Base-by-base conservation (phyloP, 306 rosid species). In the Inga oerstediana region DNA sequence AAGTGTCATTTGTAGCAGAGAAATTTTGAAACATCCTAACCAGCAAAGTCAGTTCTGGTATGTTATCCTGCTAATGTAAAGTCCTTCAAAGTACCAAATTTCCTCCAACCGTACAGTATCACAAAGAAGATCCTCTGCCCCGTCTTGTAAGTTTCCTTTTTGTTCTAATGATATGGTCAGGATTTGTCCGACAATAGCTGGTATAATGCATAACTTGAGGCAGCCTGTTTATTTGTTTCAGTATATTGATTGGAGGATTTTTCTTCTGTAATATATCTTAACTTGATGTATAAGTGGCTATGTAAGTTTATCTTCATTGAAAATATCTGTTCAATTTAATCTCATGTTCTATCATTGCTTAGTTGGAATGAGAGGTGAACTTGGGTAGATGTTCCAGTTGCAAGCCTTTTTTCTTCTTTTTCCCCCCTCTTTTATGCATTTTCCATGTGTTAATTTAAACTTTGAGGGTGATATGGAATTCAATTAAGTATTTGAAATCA, bases 61-160 rank as follows among this genome's bases (percentile, higher is more conserved):
- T 64, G 34, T 56, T 48, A 41, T 51, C 73, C 78, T 74, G 62
- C 74, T 20, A 67, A 46, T 73, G 81, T 68, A 81, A 83, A 77
- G 78, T 80, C 62, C 75, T 66, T 80, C 77, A 54, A 81, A 54
- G 43, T 58, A 5, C 46, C 46, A 12, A 22, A n/a, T 72, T 82
- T 56, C 66, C 75, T 71, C 46, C 43, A 84, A 49, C 62, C 54
- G 66, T 75, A 56, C 56, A 45, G 61, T 32, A 34, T 9, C 75
- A 34, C 48, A 32, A 74, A 71, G 30, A 27, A 27, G 30, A 27
- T 82, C 81, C 52, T 22, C 64, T 44, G 44, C 72, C 56, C 39
- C 74, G 30, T 59, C 45, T 72, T 51, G 35, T 67, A 9, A 24
- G 4, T 34, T 69, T 56, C 72, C 70, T 67, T 59, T 41, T 41